phyloP scores from a whole-genome alignment of 371 early-diverging fungal species.

The Apophysomyces elegans region DNA sequence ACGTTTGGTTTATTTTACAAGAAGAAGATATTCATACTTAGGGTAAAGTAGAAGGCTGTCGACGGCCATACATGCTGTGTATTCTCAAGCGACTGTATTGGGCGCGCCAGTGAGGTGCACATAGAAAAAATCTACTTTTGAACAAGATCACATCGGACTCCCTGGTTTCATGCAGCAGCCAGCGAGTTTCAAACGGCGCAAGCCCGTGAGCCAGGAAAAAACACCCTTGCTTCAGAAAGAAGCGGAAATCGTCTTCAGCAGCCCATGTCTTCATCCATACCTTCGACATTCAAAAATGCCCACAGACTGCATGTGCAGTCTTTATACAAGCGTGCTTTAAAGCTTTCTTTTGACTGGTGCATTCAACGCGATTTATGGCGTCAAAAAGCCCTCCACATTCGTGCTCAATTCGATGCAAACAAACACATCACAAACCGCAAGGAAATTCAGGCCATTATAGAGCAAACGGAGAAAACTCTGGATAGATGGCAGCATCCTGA shows the following conservation, averaged over 20 bases:
- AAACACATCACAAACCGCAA: constrained; percentile 68
- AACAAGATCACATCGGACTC: constrained; percentile 46
- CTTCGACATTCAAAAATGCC: constrained; percentile 47
- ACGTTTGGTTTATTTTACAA: too few species aligned
- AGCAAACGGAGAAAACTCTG: constrained; percentile 70
- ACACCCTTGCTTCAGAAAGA: constrained; percentile 13
- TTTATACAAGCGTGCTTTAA: constrained; percentile 79
- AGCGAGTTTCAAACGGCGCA: constrained; percentile 39
- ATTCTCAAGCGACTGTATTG: too few species aligned
- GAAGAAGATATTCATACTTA: too few species aligned
- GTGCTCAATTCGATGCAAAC: constrained; percentile 77
- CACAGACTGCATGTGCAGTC: constrained; percentile 74
- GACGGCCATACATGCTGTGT: too few species aligned
- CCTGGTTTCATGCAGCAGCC: constrained; percentile 50
- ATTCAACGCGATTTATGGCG: constrained; percentile 77
- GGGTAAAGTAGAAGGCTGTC: too few species aligned
- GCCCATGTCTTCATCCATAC: background rate
- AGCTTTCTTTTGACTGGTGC: constrained; percentile 80
- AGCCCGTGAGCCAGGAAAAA: constrained; percentile 34
- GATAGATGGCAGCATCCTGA: constrained; percentile 73
- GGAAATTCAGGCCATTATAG: constrained; percentile 63
- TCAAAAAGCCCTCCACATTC: constrained; percentile 76
- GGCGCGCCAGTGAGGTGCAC: too few species aligned
- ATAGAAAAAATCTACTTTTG: constrained; percentile 36
- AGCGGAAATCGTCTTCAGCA: background rate